phyloP scores from a whole-genome alignment of 176 grass and related monocot genomes.

The Juncus inflexus region DNA sequence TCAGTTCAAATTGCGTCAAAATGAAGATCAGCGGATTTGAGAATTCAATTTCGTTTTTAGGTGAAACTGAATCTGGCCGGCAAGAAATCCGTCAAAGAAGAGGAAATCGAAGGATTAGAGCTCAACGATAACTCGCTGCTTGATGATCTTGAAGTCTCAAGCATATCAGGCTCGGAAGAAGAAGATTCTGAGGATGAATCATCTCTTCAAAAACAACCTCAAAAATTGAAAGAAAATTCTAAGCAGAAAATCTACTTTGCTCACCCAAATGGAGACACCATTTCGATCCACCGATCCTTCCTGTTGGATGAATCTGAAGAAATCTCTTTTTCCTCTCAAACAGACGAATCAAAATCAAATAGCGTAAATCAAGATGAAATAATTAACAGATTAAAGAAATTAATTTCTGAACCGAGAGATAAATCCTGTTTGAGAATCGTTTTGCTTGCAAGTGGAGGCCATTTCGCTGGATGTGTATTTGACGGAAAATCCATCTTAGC shows the following conservation, averaged over 20 bases:
- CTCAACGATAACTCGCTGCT: slow-evolving; percentile 43
- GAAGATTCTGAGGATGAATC: slow-evolving; percentile 46
- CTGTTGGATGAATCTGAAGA: slow-evolving; percentile 86
- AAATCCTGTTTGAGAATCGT: slow-evolving; percentile 62
- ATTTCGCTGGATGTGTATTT: slow-evolving; percentile 96
- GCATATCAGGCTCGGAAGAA: slow-evolving; percentile 91
- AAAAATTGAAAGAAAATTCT: slow-evolving; percentile 57
- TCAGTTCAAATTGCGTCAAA: background rate
- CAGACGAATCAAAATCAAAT: slow-evolving; percentile 37
- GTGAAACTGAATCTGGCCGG: slow-evolving; percentile 80
- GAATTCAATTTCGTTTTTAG: slow-evolving; percentile 33
- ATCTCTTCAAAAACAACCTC: slow-evolving; percentile 27
- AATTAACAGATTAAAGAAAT: slow-evolving; percentile 53
- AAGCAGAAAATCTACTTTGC: slow-evolving; percentile 71
- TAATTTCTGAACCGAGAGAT: slow-evolving; percentile 63
- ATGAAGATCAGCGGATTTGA: background rate
- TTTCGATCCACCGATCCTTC: slow-evolving; percentile 69
- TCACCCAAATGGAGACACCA: slow-evolving; percentile 36
- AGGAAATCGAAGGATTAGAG: slow-evolving; percentile 62
- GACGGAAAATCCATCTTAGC: slow-evolving; percentile 72
- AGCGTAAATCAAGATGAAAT: slow-evolving; percentile 54
- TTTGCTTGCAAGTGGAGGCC: slow-evolving; percentile 76
- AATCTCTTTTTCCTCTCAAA: slow-evolving; percentile 42
- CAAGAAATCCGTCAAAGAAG: slow-evolving; percentile 87
- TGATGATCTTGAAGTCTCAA: slow-evolving; percentile 81